Evolutionary conservation across 2,329 filamentous ascomycete species (phyloP).

Genomic region (Neospermospora avenae): DNA sequence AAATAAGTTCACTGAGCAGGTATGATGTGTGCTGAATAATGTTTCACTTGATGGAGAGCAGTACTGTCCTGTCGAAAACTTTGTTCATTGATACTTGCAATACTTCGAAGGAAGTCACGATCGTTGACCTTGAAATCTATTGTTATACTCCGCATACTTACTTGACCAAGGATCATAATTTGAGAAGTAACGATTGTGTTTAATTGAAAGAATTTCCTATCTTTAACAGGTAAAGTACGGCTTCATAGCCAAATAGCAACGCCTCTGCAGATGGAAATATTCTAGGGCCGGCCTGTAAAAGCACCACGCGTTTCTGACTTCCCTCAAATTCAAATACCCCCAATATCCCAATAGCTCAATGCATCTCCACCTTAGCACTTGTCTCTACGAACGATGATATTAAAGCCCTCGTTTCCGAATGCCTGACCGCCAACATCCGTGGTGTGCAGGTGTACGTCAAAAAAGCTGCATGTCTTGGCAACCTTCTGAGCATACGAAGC

Average conservation of each 20-base stretch:
- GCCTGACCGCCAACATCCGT: background rate
- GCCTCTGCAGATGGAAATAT: background rate
- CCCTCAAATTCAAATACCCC: background rate
- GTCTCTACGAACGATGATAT: background rate
- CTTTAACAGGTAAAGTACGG: too few species aligned
- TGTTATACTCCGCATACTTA: too few species aligned
- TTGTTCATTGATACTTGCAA: background rate
- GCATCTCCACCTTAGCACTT: background rate
- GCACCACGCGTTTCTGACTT: background rate
- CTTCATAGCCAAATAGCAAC: too few species aligned
- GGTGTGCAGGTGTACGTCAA: background rate
- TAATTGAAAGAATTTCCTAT: too few species aligned
- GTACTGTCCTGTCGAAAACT: background rate
- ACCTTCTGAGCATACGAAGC: background rate
- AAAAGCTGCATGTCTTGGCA: background rate
- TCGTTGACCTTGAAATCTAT: too few species aligned
- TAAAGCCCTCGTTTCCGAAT: background rate
- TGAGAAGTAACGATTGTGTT: too few species aligned
- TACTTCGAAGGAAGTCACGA: too few species aligned
- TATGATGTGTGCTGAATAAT: background rate
- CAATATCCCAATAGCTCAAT: background rate
- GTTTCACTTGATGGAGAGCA: background rate
- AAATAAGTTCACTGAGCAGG: background rate
- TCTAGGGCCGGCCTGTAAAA: background rate
- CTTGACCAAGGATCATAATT: too few species aligned